A percentile compares a stretch with the other conserved stretches of the same genome.
Evolutionary conservation across 73 alveolate species (phyloP).

Genomic region (Strombidium stylifer): DNA sequence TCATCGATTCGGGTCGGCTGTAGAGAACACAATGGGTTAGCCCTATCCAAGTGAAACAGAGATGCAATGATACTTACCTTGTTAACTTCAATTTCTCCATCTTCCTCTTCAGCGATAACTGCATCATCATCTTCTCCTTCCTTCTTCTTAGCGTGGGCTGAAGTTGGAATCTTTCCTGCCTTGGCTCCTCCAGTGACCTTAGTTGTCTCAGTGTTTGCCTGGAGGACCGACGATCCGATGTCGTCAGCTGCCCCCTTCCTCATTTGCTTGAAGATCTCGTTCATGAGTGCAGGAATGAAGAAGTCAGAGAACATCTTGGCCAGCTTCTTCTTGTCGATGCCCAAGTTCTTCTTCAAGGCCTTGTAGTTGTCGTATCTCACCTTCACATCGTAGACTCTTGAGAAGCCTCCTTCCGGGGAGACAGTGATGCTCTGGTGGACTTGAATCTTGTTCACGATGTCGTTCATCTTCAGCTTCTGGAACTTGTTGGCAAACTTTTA

Average conservation of each 20-base stretch:
- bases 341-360: slow-evolving; percentile 71
- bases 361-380: slow-evolving; percentile 76
- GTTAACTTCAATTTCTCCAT: slow-evolving; percentile 7
- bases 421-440: slow-evolving; percentile 74
- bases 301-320: slow-evolving; percentile 59
- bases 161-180: slow-evolving; percentile 9
- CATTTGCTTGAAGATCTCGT: slow-evolving; percentile 70
- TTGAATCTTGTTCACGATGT: slow-evolving; percentile 80
- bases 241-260: slow-evolving; percentile 73
- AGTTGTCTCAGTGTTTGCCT: slow-evolving; percentile 19
- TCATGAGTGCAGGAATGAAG: slow-evolving; percentile 71
- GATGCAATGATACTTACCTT: slow-evolving; percentile 17
- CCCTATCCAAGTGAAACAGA: background rate
- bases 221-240: slow-evolving; percentile 1
- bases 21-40: background rate
- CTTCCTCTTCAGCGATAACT: slow-evolving; percentile 56
- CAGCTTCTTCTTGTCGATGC: slow-evolving; percentile 53
- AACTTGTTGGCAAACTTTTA: slow-evolving; percentile 84
- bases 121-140: slow-evolving; percentile 58
- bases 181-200: slow-evolving; percentile 58
- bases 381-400: slow-evolving; percentile 73
- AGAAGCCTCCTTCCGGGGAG: slow-evolving; percentile 22
- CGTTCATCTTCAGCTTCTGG: slow-evolving; percentile 77
- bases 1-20: slow-evolving; percentile 22
- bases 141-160: too few species aligned